phyloP scores from a whole-genome alignment of 148 eudicot genomes.

The Persicaria tinctoria region DNA sequence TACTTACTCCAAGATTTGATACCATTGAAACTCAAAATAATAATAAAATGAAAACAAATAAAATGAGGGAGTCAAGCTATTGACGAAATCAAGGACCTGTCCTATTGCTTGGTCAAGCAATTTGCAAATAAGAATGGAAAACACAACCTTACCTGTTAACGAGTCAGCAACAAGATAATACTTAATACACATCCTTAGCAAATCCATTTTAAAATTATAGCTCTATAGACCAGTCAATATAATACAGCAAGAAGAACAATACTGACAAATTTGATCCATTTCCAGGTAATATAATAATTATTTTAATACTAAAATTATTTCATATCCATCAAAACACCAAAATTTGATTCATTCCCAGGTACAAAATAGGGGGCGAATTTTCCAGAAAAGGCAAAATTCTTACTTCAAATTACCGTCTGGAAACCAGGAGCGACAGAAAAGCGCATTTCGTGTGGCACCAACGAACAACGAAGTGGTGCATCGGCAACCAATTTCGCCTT shows the following conservation, averaged over 20 bases:
- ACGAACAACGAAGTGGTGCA: conserved; percentile 34
- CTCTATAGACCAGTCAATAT: not conserved
- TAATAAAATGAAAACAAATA: not conserved
- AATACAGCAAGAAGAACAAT: too few relatives aligned
- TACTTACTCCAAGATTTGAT: not conserved
- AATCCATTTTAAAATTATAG: not conserved
- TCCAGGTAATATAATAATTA: too few relatives aligned
- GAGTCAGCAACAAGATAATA: too few relatives aligned
- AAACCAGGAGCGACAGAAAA: conserved; percentile 65
- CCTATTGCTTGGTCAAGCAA: not conserved
- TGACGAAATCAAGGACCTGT: not conserved
- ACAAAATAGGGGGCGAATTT: not conserved
- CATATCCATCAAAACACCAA: conserved; percentile 2
- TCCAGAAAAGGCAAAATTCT: not conserved
- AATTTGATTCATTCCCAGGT: not conserved
- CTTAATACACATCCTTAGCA: not conserved
- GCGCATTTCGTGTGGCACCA: conserved; percentile 42
- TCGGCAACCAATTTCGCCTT: conserved; percentile 16
- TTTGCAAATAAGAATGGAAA: not conserved
- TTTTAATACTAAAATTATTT: not conserved
- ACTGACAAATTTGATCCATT: too few relatives aligned
- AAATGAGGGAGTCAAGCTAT: not conserved
- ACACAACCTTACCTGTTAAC: too few relatives aligned
- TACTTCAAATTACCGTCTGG: conserved; percentile 46
- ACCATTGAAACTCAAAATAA: not conserved